Percentiles rank a stretch among this genome's conserved stretches.
Evolutionary conservation across 2,329 filamentous ascomycete species (phyloP).

Genomic region (Penicillium decumbens): DNA sequence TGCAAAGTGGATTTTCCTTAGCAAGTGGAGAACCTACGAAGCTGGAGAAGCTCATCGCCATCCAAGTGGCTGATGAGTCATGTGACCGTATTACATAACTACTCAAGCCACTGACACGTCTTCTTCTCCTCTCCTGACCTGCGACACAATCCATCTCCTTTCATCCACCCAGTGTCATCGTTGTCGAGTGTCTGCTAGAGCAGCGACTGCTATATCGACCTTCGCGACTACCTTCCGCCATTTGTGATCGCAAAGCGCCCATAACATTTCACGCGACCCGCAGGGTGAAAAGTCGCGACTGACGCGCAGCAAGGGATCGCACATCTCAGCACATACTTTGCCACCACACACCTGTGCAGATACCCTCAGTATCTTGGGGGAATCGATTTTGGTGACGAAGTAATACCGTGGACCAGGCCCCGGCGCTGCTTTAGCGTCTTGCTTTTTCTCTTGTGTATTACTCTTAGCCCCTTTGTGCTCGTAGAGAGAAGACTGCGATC

Average conservation of each 20-base stretch:
- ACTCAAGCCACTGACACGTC: slow-evolving; percentile 5
- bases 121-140: slow-evolving; percentile 5
- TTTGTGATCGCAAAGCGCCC: not conserved
- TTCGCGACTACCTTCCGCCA: not conserved
- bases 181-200: not conserved
- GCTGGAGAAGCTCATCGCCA: slow-evolving; percentile 20
- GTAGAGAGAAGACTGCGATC: slow-evolving; percentile 35
- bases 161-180: slow-evolving; percentile 1
- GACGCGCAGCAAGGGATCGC: slow-evolving; percentile 27
- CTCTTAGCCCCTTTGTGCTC: slow-evolving; percentile 37
- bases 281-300: slow-evolving; percentile 23
- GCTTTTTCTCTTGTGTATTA: slow-evolving; percentile 40
- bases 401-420: slow-evolving; percentile 33
- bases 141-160: not conserved
- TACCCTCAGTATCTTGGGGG: slow-evolving; percentile 17
- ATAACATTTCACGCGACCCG: slow-evolving; percentile 27
- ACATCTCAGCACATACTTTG: slow-evolving; percentile 15
- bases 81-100: slow-evolving; percentile 1
- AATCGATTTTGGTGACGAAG: slow-evolving; percentile 26
- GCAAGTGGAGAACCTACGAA: slow-evolving; percentile 18
- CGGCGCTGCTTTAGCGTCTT: slow-evolving; percentile 30
- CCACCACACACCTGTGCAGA: slow-evolving; percentile 11
- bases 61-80: slow-evolving; percentile 7
- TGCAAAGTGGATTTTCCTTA: slow-evolving; percentile 18
- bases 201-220: not conserved